Percentiles rank a stretch among this genome's conserved stretches.
Evolutionary conservation across 2,329 filamentous ascomycete genomes (phyloP).

Genomic region (Calonectria crousiana): DNA sequence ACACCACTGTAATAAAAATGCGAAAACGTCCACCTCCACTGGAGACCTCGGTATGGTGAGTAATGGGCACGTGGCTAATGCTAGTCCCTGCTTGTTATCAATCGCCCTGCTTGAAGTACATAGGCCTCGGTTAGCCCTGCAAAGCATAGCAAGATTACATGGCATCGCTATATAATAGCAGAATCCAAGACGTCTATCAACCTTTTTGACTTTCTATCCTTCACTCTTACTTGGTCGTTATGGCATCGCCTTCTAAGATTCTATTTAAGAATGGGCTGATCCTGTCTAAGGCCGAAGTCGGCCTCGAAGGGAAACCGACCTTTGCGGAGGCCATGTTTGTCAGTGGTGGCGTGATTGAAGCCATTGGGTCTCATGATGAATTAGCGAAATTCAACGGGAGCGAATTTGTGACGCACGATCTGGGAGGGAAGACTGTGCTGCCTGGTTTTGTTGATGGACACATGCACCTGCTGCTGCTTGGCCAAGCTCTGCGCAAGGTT

Average conservation of each 20-base stretch:
- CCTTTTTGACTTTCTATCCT: background rate
- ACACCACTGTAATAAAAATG: background rate
- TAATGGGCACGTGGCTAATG: constrained; percentile 19
- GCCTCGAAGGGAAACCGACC: constrained; percentile 40
- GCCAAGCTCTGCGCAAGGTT: constrained; percentile 65
- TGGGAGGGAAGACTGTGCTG: constrained; percentile 55
- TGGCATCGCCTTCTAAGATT: constrained; percentile 26
- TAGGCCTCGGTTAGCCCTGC: background rate
- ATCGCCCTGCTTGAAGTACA: background rate
- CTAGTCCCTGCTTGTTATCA: constrained; percentile 9
- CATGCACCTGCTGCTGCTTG: constrained; percentile 66
- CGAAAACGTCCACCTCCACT: background rate
- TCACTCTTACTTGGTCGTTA: constrained; percentile 5
- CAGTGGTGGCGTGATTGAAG: constrained; percentile 48
- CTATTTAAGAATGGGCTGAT: constrained; percentile 48
- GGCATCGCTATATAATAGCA: background rate
- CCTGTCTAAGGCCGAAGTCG: constrained; percentile 39
- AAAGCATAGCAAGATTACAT: background rate
- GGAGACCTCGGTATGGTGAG: background rate
- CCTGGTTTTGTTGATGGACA: constrained; percentile 71
- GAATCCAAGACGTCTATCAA: background rate
- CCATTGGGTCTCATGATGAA: constrained; percentile 48
- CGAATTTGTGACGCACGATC: constrained; percentile 38
- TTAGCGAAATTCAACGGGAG: constrained; percentile 35
- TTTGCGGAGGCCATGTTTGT: constrained; percentile 51